Base-by-base conservation (phyloP, 2,329 filamentous ascomycete genomes). In the Colletotrichum endophyticum region DNA sequence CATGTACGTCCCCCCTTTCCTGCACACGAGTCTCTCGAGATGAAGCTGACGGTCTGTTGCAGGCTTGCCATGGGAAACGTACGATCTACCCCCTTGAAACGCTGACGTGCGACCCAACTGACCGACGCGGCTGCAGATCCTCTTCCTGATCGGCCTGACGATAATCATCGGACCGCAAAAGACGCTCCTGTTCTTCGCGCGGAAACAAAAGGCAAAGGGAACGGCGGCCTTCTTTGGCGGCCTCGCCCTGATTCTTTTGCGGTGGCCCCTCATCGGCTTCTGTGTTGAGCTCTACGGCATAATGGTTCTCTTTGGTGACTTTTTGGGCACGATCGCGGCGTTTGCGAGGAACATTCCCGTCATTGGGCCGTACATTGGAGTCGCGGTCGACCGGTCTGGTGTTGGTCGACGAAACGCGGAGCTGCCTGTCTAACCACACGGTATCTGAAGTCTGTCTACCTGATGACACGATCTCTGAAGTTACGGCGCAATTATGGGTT, bases 21-120 rank as follows among this genome's bases (percentile, higher is more conserved):
- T 12, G 53, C 11, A 28, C 5, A 12, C 15, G 28, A 19, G 25
- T 57, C 25, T 73, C 67, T 49, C 63, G 63, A 73, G 27, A 22
- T 66, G 57, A 27, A 57, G 63, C 75, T 81, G 76, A 81, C 77
- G 61, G 53, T 72, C 25, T 25, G 67, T 72, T 53, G 9, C 79
- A 97, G 95, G 92, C 92, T 99, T 73, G 96, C 96, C 80, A 99
- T 99, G 97, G 97, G 97, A 87, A 99, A 99, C 84, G 94, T 96
- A 91, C 82, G 88, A 84, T 63, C n/a, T 28, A 76, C 61, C 56
- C 56, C 59, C 30, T 22, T 34, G 59, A 63, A 59, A 34, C 72
- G 32, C 49, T 62, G 64, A 69, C n/a, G 62, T 39, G 30, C 68
- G 68, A 44, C 73, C 28, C 66, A 64, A 12, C 63, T 69, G n/a